Evolutionary conservation across 1,139 yeast species (phyloP).

Genomic region (Sugiyamaella paludigena): DNA sequence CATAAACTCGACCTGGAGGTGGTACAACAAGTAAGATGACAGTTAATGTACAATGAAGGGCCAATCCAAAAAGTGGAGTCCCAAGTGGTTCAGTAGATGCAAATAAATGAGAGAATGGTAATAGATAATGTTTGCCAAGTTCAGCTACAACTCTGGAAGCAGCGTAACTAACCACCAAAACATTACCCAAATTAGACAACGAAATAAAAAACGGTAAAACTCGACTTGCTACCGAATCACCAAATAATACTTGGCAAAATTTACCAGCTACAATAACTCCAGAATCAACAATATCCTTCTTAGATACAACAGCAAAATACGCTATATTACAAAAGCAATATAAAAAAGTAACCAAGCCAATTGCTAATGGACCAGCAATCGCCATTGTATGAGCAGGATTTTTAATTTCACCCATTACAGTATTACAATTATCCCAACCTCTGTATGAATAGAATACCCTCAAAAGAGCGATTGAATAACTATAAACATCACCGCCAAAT

Average conservation of each 20-base stretch:
- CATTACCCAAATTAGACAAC: constrained; percentile 71
- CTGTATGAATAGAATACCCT: constrained; percentile 58
- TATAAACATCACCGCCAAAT: constrained; percentile 35
- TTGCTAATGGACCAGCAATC: constrained; percentile 70
- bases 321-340: constrained; percentile 70
- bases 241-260: constrained; percentile 68
- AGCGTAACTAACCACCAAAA: constrained; percentile 71
- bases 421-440: constrained; percentile 76
- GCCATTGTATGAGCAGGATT: constrained; percentile 66
- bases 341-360: constrained; percentile 54
- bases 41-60: constrained; percentile 52
- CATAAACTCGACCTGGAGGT: constrained; percentile 78
- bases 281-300: constrained; percentile 56
- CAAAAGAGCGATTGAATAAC: constrained; percentile 50
- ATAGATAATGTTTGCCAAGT: constrained; percentile 65
- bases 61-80: constrained; percentile 52
- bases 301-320: constrained; percentile 75
- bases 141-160: constrained; percentile 73
- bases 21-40: constrained; percentile 54
- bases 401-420: constrained; percentile 75
- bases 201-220: constrained; percentile 68
- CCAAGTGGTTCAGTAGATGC: constrained; percentile 52
- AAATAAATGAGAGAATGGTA: constrained; percentile 63
- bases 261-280: constrained; percentile 75
- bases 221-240: constrained; percentile 54